A percentile compares a stretch with the other conserved stretches of the same genome.
Conservation (phyloP, 495 filamentous ascomycete genomes). For the Aspergillus homomorphus region DNA sequence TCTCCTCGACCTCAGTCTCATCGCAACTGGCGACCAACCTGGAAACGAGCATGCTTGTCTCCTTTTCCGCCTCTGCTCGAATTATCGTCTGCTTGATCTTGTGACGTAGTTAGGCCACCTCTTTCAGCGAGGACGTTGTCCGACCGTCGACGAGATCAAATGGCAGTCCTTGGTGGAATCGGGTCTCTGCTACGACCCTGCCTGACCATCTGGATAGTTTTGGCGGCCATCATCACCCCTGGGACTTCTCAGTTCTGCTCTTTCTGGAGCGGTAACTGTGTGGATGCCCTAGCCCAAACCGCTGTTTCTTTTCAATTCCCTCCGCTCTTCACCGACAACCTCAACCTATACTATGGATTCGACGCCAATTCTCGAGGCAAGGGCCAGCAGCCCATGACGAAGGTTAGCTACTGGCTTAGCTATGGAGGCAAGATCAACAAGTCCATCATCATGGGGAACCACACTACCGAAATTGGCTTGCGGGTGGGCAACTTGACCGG, state of each 20-base stretch:
- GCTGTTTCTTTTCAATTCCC: conserved; percentile 36
- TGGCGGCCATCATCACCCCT: conserved; percentile 21
- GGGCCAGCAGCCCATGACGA: conserved; percentile 38
- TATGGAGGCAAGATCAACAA: conserved; percentile 36
- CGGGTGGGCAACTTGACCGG: conserved; percentile 44
- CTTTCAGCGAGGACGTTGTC: not conserved
- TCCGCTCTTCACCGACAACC: conserved; percentile 37
- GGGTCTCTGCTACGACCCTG: conserved; percentile 20
- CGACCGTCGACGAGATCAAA: conserved; percentile 17
- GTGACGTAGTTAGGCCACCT: conserved; percentile 27
- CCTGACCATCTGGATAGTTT: conserved; percentile 17
- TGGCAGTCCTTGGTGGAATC: conserved; percentile 19
- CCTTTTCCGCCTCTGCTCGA: conserved; percentile 14
- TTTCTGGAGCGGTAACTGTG: conserved; percentile 40
- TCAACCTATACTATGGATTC: conserved; percentile 42
- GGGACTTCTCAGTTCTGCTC: conserved; percentile 35
- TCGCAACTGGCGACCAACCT: not conserved
- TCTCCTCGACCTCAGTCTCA: not conserved
- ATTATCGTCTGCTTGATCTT: conserved; percentile 20
- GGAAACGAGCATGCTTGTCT: conserved; percentile 25
- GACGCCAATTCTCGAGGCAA: conserved; percentile 35
- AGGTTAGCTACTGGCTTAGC: conserved; percentile 41
- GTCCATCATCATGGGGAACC: conserved; percentile 33
- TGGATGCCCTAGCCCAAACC: conserved; percentile 44
- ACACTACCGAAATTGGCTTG: conserved; percentile 40